These are phyloP conservation scores for Peronospora farinosa DNA, from an alignment of 352 stramenopile species.

Conservation along the genomic window DNA sequence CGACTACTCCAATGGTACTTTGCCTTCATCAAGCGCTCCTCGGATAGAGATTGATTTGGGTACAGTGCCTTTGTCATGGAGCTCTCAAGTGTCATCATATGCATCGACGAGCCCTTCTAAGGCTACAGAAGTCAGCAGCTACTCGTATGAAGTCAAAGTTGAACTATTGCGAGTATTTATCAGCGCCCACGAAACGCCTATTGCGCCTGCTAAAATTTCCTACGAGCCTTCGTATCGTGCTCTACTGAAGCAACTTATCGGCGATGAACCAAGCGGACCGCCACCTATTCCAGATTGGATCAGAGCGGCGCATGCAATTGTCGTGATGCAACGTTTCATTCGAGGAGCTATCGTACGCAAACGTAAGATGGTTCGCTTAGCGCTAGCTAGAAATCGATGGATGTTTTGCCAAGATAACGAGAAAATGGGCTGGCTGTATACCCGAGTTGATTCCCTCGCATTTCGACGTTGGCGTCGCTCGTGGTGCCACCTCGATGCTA, in stretches of 20 bases:
- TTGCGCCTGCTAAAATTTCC: constrained; percentile 17
- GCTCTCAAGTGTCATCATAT: constrained; percentile 28
- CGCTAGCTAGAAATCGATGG: constrained; percentile 49
- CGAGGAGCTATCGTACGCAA: constrained; percentile 64
- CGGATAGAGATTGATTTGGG: constrained; percentile 19
- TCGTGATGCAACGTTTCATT: constrained; percentile 78
- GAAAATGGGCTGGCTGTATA: constrained; percentile 81
- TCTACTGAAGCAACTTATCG: constrained; percentile 70
- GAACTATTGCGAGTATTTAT: constrained; percentile 65
- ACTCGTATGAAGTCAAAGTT: constrained; percentile 69
- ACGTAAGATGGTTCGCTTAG: constrained; percentile 55
- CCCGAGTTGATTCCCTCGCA: constrained; percentile 70
- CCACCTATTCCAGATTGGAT: constrained; percentile 59
- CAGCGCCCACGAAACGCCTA: constrained; percentile 42
- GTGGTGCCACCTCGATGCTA: constrained; percentile 73
- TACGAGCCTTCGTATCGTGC: constrained; percentile 66
- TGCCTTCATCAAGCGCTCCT: constrained; percentile 15
- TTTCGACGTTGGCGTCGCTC: constrained; percentile 79
- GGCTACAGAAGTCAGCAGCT: constrained; percentile 35
- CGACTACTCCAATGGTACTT: constrained; percentile 27
- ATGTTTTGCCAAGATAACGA: constrained; percentile 52
- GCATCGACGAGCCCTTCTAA: constrained; percentile 36
- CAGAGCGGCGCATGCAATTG: constrained; percentile 61
- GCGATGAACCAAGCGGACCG: constrained; percentile 37
- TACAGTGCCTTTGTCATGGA: constrained; percentile 14